Conservation (phyloP, 1,284 basidiomycete genomes). For the Schizophyllum commune region DNA sequence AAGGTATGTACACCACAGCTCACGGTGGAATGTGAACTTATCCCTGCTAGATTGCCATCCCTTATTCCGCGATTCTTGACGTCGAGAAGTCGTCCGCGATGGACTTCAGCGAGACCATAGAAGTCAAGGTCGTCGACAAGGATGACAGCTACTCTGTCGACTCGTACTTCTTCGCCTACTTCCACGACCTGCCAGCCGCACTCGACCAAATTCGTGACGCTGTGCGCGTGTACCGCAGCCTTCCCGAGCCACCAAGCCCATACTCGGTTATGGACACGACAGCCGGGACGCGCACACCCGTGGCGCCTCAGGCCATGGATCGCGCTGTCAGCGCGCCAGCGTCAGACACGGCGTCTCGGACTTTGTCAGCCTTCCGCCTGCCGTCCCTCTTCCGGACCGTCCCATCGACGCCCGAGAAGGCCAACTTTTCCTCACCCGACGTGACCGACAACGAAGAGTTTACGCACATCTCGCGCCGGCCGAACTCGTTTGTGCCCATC, state of each 20-base stretch:
- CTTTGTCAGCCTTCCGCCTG: constrained; percentile 51
- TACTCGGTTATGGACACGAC: constrained; percentile 64
- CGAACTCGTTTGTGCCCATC: constrained; percentile 55
- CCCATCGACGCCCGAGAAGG: constrained; percentile 20
- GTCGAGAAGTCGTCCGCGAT: constrained; percentile 83
- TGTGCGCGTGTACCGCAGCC: constrained; percentile 49
- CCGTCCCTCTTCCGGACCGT: constrained; percentile 25
- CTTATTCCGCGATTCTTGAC: constrained; percentile 83
- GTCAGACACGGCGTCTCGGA: constrained; percentile 42
- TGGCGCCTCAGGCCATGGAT: constrained; percentile 13
- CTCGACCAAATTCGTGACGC: constrained; percentile 74
- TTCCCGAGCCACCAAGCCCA: constrained; percentile 29
- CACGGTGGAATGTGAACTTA: background rate
- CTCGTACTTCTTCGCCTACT: constrained; percentile 92
- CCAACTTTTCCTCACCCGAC: constrained; percentile 20
- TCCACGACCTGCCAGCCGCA: constrained; percentile 70
- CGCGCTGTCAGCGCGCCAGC: constrained; percentile 11
- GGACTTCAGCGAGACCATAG: constrained; percentile 92
- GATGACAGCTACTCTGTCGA: constrained; percentile 73
- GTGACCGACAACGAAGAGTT: constrained; percentile 49
- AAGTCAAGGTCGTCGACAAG: constrained; percentile 85
- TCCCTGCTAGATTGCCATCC: constrained; percentile 75
- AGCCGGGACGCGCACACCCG: constrained; percentile 23
- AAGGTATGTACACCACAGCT: constrained; percentile 46
- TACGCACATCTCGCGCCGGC: constrained; percentile 56